Evolutionary conservation across 208 protist genomes (phyloP).

Genomic region (Crithidia sp.): DNA sequence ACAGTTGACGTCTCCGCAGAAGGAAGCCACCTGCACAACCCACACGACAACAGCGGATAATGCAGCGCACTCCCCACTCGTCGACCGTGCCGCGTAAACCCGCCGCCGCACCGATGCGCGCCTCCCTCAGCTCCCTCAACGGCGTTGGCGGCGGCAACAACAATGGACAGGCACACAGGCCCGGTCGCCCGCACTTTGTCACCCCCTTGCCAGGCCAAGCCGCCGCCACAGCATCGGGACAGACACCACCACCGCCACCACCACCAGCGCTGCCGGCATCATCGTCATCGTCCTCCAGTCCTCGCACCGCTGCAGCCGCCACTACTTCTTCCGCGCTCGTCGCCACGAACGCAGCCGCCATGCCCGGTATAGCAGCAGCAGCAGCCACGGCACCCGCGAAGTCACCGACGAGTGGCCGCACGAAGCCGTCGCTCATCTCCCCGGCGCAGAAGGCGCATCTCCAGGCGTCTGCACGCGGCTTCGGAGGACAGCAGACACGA

Average conservation of each 20-base stretch:
- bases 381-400: neutral
- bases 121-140: slow-evolving; percentile 3
- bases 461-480: slow-evolving; percentile 55
- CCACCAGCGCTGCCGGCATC: neutral
- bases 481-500: slow-evolving; percentile 36
- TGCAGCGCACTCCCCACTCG: slow-evolving; percentile 1
- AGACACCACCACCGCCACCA: neutral
- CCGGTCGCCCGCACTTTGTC: neutral
- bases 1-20: neutral
- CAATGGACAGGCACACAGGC: neutral
- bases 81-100: slow-evolving; percentile 5
- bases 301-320: too few relatives aligned
- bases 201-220: neutral
- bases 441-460: slow-evolving; percentile 50
- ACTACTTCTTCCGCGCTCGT: slow-evolving; percentile 9
- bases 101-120: neutral
- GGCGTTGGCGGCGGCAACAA: neutral
- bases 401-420: neutral
- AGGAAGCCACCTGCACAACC: neutral
- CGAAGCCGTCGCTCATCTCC: slow-evolving; percentile 37
- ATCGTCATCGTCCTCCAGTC: too few relatives aligned
- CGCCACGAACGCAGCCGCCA: slow-evolving; percentile 1
- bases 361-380: neutral
- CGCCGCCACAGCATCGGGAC: neutral
- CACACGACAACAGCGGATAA: neutral